phyloP scores from a whole-genome alignment of 495 filamentous ascomycete genomes.

The Hyaloscypha hepaticicola region DNA sequence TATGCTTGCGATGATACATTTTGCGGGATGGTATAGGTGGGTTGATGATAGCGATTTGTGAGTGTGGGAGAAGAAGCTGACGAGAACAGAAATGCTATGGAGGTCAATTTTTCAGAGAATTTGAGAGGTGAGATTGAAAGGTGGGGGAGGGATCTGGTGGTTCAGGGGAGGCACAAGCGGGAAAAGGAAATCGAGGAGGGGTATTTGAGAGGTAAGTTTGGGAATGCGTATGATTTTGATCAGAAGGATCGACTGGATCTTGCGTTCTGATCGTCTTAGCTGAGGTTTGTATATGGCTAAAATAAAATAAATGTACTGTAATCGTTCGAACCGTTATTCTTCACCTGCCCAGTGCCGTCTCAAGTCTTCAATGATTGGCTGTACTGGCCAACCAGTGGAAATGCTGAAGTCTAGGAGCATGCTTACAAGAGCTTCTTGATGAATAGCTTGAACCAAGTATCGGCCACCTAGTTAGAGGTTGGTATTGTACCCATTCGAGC shows the following conservation, averaged over 20 bases:
- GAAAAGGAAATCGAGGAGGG: conserved; percentile 35
- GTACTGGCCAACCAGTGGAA: conserved; percentile 6
- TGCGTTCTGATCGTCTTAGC: background rate
- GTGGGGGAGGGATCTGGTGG: conserved; percentile 37
- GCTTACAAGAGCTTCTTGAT: background rate
- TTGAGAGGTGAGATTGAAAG: conserved; percentile 39
- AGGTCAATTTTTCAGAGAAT: conserved; percentile 47
- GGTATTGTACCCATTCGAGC: background rate
- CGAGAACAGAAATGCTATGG: conserved; percentile 46
- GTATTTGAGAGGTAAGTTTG: conserved; percentile 48
- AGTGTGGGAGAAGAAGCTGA: background rate
- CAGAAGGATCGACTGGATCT: conserved; percentile 28
- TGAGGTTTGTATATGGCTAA: no score
- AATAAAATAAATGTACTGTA: no score
- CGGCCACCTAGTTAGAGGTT: background rate
- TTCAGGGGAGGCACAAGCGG: conserved; percentile 44
- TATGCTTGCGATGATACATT: conserved; percentile 58
- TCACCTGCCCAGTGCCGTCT: conserved; percentile 3
- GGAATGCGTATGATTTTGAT: conserved; percentile 51
- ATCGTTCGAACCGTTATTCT: no score
- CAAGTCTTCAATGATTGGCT: conserved; percentile 5
- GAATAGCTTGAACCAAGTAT: background rate
- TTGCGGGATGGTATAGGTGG: conserved; percentile 16
- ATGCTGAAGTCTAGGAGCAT: conserved; percentile 8
- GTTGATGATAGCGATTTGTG: background rate